Evolutionary conservation across 306 rosid species (phyloP), one percentile per base, ranked within the genome.

Genomic region (Ziziphus jujuba): DNA sequence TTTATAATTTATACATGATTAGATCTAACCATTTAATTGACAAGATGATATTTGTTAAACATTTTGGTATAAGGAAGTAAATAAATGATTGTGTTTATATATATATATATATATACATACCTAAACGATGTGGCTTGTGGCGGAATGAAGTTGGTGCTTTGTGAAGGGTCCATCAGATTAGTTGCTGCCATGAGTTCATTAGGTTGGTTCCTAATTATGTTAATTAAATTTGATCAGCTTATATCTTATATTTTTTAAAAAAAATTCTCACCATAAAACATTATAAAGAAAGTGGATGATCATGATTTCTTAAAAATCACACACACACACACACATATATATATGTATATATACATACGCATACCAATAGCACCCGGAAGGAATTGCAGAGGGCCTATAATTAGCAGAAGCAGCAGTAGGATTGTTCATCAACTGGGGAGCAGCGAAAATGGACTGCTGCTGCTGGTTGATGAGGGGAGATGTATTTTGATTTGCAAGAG

Each of bases 131-230:
- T 34, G 14, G 67, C 57, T 25, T 65, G 57, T 11, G 24, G 49
- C 13, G 45, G 44, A 34, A 40, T 14, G 23, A 4, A 35, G 34
- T 51, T 49, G 55, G 20, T 19, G 63, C 58, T 12, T n/a, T 23
- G 33, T 22, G 23, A 28, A 28, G 33, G 47, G 61, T 73, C 59
- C 58, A 13, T 35, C 8, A 40, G 67, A 56, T 44, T 56, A 66
- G 50, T 10, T 36, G 44, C 25, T 50, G 31, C 21, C 44, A 67
- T n/a, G 38, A 66, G 36, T 51, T 74, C 62, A 66, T 59, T 74
- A 24, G 48, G 22, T 60, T 40, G 63, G 22, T 47, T 8, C 67
- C 78, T 74, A 48, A 25, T 40, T 36, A 36, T 6, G 43, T 7
- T 40, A 9, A 40, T 8, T 28, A 40, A 12, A 40, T 40, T 40